phyloP scores from a whole-genome alignment of 164 flowering plant genomes.

The Vitis labrusca region DNA sequence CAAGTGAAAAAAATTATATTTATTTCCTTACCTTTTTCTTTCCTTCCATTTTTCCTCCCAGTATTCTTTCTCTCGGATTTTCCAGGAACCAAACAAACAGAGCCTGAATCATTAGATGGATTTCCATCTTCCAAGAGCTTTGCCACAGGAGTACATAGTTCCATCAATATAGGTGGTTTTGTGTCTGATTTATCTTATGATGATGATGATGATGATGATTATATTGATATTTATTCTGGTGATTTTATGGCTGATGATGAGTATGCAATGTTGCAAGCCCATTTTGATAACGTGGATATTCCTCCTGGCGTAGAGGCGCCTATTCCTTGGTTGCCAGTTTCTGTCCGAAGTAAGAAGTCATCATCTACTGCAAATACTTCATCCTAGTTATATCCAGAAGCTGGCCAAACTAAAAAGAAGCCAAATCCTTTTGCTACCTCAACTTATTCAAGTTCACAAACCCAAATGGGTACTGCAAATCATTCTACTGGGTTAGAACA shows the following conservation, averaged over 20 bases:
- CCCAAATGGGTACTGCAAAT: background rate
- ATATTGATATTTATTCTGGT: slow-evolving; percentile 19
- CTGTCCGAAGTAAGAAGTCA: background rate
- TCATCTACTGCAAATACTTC: slow-evolving; percentile 4
- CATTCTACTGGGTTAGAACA: slow-evolving; percentile 10
- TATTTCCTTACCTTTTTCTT: too few species aligned
- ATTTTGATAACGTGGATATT: slow-evolving; percentile 40
- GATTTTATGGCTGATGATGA: slow-evolving; percentile 31
- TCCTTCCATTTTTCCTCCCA: too few species aligned
- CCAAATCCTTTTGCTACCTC: background rate
- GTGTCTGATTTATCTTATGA: slow-evolving; percentile 10
- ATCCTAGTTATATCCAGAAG: background rate
- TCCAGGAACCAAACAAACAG: too few species aligned
- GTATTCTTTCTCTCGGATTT: too few species aligned
- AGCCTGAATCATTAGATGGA: slow-evolving; percentile 3
- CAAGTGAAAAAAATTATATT: too few species aligned
- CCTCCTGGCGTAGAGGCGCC: slow-evolving; percentile 57
- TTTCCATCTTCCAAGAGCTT: background rate
- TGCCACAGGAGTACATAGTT: slow-evolving; percentile 9
- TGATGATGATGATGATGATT: slow-evolving; percentile 18
- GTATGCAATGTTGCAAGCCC: slow-evolving; percentile 33
- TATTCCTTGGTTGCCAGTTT: slow-evolving; percentile 34
- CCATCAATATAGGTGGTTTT: slow-evolving; percentile 17
- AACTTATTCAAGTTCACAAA: background rate
- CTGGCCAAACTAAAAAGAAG: slow-evolving; percentile 15